Evolutionary conservation across 768 basidiomycete genomes (phyloP).

Genomic region (Boletus tomentosulus): DNA sequence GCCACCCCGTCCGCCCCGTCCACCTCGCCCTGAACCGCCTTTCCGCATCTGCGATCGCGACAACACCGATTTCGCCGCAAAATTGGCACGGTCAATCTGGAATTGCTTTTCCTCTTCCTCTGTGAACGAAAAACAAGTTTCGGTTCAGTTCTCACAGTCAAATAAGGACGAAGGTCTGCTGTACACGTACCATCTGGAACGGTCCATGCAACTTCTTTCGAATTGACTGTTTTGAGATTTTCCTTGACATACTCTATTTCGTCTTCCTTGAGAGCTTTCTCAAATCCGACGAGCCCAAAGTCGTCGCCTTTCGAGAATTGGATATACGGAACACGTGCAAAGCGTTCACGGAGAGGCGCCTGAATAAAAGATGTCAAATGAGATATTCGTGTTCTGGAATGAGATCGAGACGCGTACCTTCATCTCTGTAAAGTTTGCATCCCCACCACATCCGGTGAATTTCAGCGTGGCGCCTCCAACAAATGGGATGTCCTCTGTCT

Average conservation of each 20-base stretch:
- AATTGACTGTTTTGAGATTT: slow-evolving; percentile 59
- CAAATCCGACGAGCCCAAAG: slow-evolving; percentile 48
- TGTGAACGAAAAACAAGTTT: slow-evolving; percentile 22
- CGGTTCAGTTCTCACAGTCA: not conserved
- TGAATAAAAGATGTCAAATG: slow-evolving; percentile 12
- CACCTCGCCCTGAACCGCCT: slow-evolving; percentile 38
- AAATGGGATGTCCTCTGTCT: slow-evolving; percentile 40
- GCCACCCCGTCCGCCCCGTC: slow-evolving; percentile 42
- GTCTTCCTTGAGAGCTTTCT: slow-evolving; percentile 67
- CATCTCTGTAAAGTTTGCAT: slow-evolving; percentile 61
- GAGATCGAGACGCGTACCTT: slow-evolving; percentile 33
- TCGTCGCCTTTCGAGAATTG: slow-evolving; percentile 44
- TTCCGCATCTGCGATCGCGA: slow-evolving; percentile 39
- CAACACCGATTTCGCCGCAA: slow-evolving; percentile 51
- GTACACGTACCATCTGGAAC: slow-evolving; percentile 49
- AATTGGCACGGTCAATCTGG: slow-evolving; percentile 69
- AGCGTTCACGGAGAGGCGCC: slow-evolving; percentile 47
- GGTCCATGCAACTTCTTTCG: slow-evolving; percentile 61
- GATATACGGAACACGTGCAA: slow-evolving; percentile 44
- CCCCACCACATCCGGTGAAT: slow-evolving; percentile 49
- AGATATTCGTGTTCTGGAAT: not conserved
- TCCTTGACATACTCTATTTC: slow-evolving; percentile 69
- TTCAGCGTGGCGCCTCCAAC: slow-evolving; percentile 44
- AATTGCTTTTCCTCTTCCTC: slow-evolving; percentile 72
- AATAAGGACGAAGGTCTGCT: not conserved